Percentiles rank a stretch among this genome's conserved stretches.
These are phyloP conservation scores for Phialocephala sp. DNA, from an alignment of 2,329 filamentous ascomycete species.

Conservation along the genomic window DNA sequence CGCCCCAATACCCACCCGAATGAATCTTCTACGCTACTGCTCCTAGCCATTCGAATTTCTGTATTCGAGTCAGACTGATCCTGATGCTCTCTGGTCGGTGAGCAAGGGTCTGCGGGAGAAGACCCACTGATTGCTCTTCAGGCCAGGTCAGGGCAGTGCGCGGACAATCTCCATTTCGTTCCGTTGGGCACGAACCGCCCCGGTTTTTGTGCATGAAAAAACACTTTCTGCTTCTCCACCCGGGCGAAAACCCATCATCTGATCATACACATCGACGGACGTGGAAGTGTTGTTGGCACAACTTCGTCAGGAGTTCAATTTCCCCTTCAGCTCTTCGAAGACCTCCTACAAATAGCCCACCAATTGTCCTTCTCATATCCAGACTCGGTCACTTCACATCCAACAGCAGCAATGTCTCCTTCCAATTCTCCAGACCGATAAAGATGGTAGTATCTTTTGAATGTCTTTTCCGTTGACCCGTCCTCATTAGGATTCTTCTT, in stretches of 20 bases:
- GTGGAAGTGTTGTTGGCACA: neutral
- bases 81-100: neutral
- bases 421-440: slow-evolving; percentile 89
- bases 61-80: neutral
- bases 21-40: neutral
- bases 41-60: neutral
- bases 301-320: neutral
- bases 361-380: slow-evolving; percentile 99
- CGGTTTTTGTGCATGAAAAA: neutral
- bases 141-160: neutral
- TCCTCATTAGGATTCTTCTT: slow-evolving; percentile 45
- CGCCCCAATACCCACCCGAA: neutral
- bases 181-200: neutral
- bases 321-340: neutral
- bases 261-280: neutral
- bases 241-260: neutral
- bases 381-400: slow-evolving; percentile 75
- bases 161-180: slow-evolving; percentile 9
- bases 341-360: slow-evolving; percentile 74
- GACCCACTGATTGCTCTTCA: slow-evolving; percentile 8
- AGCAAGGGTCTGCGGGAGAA: slow-evolving; percentile 3
- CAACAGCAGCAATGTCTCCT: slow-evolving; percentile 73
- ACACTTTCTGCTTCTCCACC: neutral
- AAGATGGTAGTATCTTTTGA: slow-evolving; percentile 92
- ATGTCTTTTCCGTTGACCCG: slow-evolving; percentile 51